A percentile compares a stretch with the other conserved stretches of the same genome.
Conservation (phyloP, 768 basidiomycete species). For the Agaricus subrufescens region DNA sequence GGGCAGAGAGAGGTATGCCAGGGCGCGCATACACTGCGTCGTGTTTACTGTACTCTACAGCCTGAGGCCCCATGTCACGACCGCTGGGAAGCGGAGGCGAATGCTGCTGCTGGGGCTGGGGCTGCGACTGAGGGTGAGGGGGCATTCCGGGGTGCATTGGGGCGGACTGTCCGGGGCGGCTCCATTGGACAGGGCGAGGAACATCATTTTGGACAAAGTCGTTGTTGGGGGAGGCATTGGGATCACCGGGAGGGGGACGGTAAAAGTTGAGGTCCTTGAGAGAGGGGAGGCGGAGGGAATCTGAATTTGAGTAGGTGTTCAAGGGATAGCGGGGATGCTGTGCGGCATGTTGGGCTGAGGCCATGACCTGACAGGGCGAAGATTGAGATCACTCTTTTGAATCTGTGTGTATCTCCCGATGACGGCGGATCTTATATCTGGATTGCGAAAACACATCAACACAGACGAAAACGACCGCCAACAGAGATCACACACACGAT, state of each 20-base stretch:
- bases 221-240: constrained; percentile 9
- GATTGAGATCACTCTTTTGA: constrained; percentile 41
- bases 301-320: constrained; percentile 25
- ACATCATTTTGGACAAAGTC: constrained; percentile 22
- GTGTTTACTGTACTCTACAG: constrained; percentile 42
- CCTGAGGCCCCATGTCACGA: constrained; percentile 30
- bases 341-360: constrained; percentile 44
- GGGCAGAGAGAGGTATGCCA: constrained; percentile 41
- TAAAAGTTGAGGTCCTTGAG: constrained; percentile 70
- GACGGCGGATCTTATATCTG: constrained; percentile 49
- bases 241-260: constrained; percentile 22
- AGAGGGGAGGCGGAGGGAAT: constrained; percentile 58
- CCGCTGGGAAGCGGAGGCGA: constrained; percentile 42
- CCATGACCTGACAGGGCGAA: constrained; percentile 38
- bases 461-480: constrained; percentile 8
- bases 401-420: constrained; percentile 64
- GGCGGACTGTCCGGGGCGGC: constrained; percentile 18
- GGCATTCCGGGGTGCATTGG: constrained; percentile 12
- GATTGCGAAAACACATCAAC: constrained; percentile 10
- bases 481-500: constrained; percentile 13
- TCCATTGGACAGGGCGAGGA: constrained; percentile 33
- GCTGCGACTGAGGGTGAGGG: constrained; percentile 23
- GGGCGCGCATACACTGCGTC: constrained; percentile 46
- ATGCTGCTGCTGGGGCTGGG: constrained; percentile 35
- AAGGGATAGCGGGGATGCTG: constrained; percentile 18